Conservation (phyloP, 805 yeast genomes). For the Spathaspora boniae region DNA sequence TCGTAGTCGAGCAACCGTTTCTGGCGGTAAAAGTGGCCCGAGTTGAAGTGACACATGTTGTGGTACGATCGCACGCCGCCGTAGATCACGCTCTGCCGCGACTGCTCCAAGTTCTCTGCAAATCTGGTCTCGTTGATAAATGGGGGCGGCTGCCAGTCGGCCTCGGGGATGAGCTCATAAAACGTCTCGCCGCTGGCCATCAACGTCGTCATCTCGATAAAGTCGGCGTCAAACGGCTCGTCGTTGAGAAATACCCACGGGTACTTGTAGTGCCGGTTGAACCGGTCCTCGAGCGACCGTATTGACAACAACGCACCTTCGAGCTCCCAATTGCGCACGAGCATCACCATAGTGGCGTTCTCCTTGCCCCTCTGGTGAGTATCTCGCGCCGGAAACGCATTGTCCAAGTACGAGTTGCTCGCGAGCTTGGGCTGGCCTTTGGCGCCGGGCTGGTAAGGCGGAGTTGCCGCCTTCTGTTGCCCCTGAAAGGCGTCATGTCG, state of each 20-base stretch:
- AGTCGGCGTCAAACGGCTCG: constrained; percentile 38
- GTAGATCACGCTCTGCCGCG: constrained; percentile 27
- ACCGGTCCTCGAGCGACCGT: constrained; percentile 42
- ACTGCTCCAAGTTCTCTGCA: constrained; percentile 20
- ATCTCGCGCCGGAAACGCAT: constrained; percentile 24
- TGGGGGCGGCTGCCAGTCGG: constrained; percentile 40
- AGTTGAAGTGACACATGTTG: constrained; percentile 72
- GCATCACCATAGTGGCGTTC: constrained; percentile 85
- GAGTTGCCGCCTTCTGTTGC: constrained; percentile 6
- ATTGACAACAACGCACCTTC: constrained; percentile 58
- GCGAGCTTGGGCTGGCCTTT: constrained; percentile 23
- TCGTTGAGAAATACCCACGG: constrained; percentile 47
- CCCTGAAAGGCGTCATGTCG: background rate
- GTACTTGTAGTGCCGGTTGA: constrained; percentile 35
- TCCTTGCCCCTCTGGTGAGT: constrained; percentile 48
- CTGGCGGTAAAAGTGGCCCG: constrained; percentile 56
- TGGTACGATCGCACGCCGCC: constrained; percentile 52
- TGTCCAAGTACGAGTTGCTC: constrained; percentile 24
- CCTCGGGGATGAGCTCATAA: constrained; percentile 38
- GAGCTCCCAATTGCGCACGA: constrained; percentile 79
- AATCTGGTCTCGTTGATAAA: constrained; percentile 29
- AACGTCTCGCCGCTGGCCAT: constrained; percentile 43
- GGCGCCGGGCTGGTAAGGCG: constrained; percentile 12
- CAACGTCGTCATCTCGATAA: constrained; percentile 38
- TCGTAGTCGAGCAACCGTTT: constrained; percentile 43